Conservation (phyloP, 345 rosid genomes). For the Gossypium herbaceum region DNA sequence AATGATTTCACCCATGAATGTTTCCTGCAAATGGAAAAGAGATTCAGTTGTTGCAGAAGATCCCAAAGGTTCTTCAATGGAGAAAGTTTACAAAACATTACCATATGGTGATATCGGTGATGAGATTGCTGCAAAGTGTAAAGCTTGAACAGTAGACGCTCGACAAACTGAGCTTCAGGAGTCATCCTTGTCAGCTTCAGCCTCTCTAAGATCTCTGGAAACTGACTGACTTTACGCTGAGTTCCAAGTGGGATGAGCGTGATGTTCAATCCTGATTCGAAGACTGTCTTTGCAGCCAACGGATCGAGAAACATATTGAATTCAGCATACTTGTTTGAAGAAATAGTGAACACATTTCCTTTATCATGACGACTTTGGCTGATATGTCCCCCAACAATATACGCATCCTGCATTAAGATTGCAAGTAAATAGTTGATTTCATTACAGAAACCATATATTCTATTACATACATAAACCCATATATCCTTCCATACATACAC, state of each 20-base stretch:
- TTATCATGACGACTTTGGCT: constrained; percentile 27
- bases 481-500: background rate
- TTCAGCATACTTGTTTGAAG: constrained; percentile 58
- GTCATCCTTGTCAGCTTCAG: constrained; percentile 36
- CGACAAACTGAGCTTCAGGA: constrained; percentile 52
- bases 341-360: constrained; percentile 54
- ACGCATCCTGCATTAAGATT: constrained; percentile 52
- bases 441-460: background rate
- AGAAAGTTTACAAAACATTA: constrained; percentile 18
- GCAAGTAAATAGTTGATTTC: background rate
- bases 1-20: constrained; percentile 72
- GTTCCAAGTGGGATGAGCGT: constrained; percentile 65
- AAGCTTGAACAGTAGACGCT: constrained; percentile 48
- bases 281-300: constrained; percentile 65
- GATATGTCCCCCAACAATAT: constrained; percentile 81
- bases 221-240: constrained; percentile 51
- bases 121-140: constrained; percentile 36
- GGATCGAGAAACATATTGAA: constrained; percentile 92
- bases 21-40: constrained; percentile 41
- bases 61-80: background rate
- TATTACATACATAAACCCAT: background rate
- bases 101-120: constrained; percentile 58
- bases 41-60: background rate
- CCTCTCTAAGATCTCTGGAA: constrained; percentile 30
- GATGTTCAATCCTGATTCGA: constrained; percentile 54